Evolutionary conservation across 306 rosid species (phyloP).

Genomic region (Prunus armeniaca): DNA sequence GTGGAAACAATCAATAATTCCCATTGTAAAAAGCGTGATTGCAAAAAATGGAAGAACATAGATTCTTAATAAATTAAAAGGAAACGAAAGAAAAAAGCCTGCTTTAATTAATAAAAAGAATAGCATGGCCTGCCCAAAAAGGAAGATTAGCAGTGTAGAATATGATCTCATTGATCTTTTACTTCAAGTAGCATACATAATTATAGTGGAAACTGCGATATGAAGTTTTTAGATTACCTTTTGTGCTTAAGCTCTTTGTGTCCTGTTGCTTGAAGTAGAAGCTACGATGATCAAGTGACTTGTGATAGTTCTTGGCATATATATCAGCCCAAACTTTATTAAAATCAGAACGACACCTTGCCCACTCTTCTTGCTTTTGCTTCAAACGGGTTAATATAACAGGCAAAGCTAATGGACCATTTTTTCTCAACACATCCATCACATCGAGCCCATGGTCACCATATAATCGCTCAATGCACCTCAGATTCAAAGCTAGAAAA

Average conservation of each 20-base stretch:
- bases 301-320: slow-evolving; percentile 94
- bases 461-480: slow-evolving; percentile 94
- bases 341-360: slow-evolving; percentile 87
- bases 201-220: neutral
- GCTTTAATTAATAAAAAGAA: neutral
- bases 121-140: neutral
- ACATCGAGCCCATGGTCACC: slow-evolving; percentile 99
- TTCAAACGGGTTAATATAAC: slow-evolving; percentile 88
- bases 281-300: slow-evolving; percentile 99
- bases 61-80: neutral
- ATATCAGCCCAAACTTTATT: slow-evolving; percentile 99
- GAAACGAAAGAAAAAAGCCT: neutral
- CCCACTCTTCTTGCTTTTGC: slow-evolving; percentile 99
- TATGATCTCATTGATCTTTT: neutral
- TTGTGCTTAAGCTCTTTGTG: slow-evolving; percentile 87
- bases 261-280: slow-evolving; percentile 99
- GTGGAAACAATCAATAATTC: slow-evolving; percentile 13
- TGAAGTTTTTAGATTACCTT: slow-evolving; percentile 50
- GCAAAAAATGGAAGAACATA: neutral
- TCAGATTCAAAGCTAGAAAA: slow-evolving; percentile 69
- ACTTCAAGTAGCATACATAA: neutral
- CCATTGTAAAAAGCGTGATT: neutral
- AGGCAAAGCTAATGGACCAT: slow-evolving; percentile 83
- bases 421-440: slow-evolving; percentile 88
- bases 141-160: neutral